A percentile compares a stretch with the other conserved stretches of the same genome.
Evolutionary conservation across 2,329 filamentous ascomycete species (phyloP).

Genomic region (Botryosphaeria dothidea): DNA sequence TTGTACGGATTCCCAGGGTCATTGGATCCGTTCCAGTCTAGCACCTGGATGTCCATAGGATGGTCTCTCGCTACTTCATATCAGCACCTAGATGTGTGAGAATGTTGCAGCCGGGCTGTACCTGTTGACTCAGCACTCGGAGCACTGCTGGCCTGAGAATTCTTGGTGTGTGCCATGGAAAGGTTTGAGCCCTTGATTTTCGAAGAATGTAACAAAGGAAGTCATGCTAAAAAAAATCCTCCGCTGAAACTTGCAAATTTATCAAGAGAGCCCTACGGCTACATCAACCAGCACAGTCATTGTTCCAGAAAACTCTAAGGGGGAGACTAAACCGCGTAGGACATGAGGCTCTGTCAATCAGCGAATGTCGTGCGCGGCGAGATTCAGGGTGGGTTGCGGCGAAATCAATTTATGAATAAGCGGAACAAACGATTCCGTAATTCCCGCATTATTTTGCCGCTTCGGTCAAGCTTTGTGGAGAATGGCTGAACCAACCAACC

Average conservation of each 20-base stretch:
- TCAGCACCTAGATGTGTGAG: background rate
- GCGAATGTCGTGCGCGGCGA: background rate
- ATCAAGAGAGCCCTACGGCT: background rate
- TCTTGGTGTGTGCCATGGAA: background rate
- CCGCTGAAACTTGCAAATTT: background rate
- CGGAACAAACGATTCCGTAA: background rate
- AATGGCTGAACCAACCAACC: background rate
- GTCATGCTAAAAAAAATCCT: too few species aligned
- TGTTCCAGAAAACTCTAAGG: background rate
- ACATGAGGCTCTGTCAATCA: background rate
- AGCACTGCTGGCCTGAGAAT: background rate
- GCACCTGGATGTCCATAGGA: slow-evolving; percentile 31
- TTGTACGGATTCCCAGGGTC: slow-evolving; percentile 38
- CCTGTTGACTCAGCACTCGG: too few species aligned
- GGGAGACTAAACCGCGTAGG: background rate
- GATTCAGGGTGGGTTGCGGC: background rate
- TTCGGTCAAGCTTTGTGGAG: background rate
- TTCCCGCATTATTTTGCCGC: background rate
- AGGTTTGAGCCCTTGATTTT: background rate
- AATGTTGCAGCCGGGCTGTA: too few species aligned
- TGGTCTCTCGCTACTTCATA: background rate
- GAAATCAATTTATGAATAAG: background rate
- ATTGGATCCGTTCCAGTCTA: slow-evolving; percentile 54
- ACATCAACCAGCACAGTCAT: background rate
- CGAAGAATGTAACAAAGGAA: too few species aligned